These are phyloP conservation scores for Dioscorea cayenensis DNA, from an alignment of 116 monocot genomes.

Conservation along the genomic window DNA sequence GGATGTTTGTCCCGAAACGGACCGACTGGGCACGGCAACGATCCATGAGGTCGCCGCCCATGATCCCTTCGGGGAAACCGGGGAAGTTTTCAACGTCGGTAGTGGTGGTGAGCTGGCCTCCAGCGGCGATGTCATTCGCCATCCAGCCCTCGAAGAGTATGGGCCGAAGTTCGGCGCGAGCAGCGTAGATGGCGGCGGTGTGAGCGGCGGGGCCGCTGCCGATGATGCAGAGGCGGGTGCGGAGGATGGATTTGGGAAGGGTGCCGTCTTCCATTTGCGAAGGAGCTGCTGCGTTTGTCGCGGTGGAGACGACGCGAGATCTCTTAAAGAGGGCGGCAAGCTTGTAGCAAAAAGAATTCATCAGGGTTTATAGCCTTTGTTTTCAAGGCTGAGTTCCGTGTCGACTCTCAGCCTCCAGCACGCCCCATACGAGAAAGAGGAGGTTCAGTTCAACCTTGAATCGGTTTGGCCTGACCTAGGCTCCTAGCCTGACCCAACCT, in stretches of 20 bases:
- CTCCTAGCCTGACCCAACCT: no score
- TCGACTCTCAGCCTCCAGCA: no score
- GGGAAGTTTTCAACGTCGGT: constrained; percentile 97
- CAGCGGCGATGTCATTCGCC: constrained; percentile 95
- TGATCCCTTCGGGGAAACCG: constrained; percentile 82
- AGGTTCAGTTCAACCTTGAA: no score
- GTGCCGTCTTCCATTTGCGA: constrained; percentile 18
- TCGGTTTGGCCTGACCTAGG: no score
- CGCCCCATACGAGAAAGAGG: no score
- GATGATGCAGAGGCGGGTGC: constrained; percentile 82
- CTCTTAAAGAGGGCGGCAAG: constrained; percentile 32
- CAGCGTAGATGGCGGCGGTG: constrained; percentile 89
- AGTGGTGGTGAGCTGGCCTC: constrained; percentile 94
- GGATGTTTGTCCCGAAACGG: constrained; percentile 60
- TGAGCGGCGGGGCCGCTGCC: constrained; percentile 89
- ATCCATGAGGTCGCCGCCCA: constrained; percentile 76
- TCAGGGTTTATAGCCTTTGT: neutral
- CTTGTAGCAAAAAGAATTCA: constrained; percentile 12
- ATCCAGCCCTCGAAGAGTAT: constrained; percentile 90
- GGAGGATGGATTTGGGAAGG: constrained; percentile 18
- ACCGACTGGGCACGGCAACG: constrained; percentile 65
- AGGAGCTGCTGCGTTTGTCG: constrained; percentile 3
- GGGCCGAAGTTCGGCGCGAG: constrained; percentile 79
- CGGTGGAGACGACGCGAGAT: constrained; percentile 14
- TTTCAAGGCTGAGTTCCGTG: no score